phyloP scores from a whole-genome alignment of 495 filamentous ascomycete species.

The Podospora fimiseda region DNA sequence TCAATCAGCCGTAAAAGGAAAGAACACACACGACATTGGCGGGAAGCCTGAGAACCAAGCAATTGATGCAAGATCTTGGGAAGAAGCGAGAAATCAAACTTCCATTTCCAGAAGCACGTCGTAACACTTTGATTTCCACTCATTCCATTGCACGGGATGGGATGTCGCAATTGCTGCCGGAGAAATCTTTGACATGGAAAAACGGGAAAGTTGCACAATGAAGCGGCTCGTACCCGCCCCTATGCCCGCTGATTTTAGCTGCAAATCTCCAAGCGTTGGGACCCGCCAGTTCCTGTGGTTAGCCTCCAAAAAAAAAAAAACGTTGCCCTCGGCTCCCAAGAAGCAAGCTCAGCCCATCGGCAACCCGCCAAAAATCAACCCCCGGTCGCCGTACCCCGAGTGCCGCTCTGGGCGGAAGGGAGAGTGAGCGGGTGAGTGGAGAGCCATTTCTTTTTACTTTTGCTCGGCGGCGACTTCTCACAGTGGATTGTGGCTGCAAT shows the following conservation, averaged over 20 bases:
- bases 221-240: not conserved
- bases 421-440: constrained; percentile 5
- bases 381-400: constrained; percentile 9
- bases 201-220: not conserved
- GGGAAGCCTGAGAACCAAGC: too few relatives aligned
- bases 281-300: too few relatives aligned
- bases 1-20: not conserved
- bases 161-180: not conserved
- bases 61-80: too few relatives aligned
- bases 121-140: too few relatives aligned
- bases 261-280: too few relatives aligned
- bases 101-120: too few relatives aligned
- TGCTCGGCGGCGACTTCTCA: constrained; percentile 4
- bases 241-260: too few relatives aligned
- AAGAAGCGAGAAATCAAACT: too few relatives aligned
- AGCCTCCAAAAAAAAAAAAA: too few relatives aligned
- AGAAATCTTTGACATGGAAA: not conserved
- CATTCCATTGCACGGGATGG: too few relatives aligned
- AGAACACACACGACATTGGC: not conserved
- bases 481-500: not conserved
- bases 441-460: constrained; percentile 23
- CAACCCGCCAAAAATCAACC: constrained; percentile 7
- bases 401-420: not conserved
- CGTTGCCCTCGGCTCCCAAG: constrained; percentile 17
- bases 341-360: constrained; percentile 9